A percentile compares a stretch with the other conserved stretches of the same genome.
Evolutionary conservation across 2,329 filamentous ascomycete genomes (phyloP).

Genomic region (Ramularia endophylla): DNA sequence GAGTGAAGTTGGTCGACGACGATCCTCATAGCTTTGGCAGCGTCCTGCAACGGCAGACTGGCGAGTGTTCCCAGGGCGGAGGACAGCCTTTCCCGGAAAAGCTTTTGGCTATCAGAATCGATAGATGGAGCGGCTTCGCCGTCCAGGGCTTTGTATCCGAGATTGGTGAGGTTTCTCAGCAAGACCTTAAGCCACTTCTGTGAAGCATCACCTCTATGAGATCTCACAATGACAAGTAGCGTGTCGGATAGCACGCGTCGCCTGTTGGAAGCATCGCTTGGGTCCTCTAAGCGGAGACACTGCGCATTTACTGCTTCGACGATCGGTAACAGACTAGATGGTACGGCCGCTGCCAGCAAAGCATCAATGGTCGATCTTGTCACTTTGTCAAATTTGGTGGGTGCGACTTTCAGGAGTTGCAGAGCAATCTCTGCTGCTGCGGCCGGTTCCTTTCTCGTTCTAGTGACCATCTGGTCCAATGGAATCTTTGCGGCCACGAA

Average conservation of each 20-base stretch:
- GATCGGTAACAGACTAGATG: constrained; percentile 46
- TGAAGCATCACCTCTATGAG: constrained; percentile 27
- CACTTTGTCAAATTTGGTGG: constrained; percentile 75
- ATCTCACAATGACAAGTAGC: constrained; percentile 44
- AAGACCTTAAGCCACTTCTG: constrained; percentile 24
- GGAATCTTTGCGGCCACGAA: constrained; percentile 73
- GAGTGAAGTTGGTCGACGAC: constrained; percentile 16
- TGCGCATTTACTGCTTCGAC: constrained; percentile 44
- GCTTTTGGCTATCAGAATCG: constrained; percentile 42
- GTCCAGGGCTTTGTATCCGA: constrained; percentile 10
- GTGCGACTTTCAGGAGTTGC: constrained; percentile 64
- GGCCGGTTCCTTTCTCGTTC: constrained; percentile 56
- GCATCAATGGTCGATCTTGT: constrained; percentile 79
- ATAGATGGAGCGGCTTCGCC: constrained; percentile 31
- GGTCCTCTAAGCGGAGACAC: constrained; percentile 43
- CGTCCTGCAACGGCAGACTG: constrained; percentile 20
- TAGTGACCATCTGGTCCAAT: constrained; percentile 62
- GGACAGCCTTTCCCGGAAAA: constrained; percentile 50
- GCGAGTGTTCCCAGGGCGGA: constrained; percentile 51
- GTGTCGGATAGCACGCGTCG: constrained; percentile 50
- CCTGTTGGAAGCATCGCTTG: constrained; percentile 39
- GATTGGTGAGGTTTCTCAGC: constrained; percentile 23
- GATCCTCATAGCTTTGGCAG: constrained; percentile 13
- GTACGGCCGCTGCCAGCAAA: constrained; percentile 56
- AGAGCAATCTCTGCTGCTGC: constrained; percentile 57